These are phyloP conservation scores for Rhynchosporium graminicola DNA, from an alignment of 2,329 filamentous ascomycete genomes.

Conservation along the genomic window DNA sequence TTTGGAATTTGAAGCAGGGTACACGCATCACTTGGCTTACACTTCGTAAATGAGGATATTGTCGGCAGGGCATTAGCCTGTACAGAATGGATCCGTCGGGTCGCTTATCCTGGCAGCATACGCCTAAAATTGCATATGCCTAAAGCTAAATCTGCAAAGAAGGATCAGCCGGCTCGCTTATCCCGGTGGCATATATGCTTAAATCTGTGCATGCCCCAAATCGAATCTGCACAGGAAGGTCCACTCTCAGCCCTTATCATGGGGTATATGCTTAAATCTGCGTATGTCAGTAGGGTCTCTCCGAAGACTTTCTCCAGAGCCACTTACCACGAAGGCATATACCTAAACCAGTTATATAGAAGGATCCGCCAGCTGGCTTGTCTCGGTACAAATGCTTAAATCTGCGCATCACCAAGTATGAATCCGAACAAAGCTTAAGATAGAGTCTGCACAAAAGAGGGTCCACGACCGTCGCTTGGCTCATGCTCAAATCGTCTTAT, in stretches of 20 bases:
- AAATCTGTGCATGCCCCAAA: background rate
- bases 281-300: background rate
- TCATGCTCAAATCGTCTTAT: background rate
- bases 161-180: slow-evolving; percentile 2
- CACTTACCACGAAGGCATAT: background rate
- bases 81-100: too few species aligned
- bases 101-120: background rate
- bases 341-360: background rate
- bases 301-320: background rate
- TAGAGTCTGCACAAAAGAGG: background rate
- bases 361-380: background rate
- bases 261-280: slow-evolving; percentile 4
- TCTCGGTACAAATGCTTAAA: slow-evolving; percentile 1
- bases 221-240: background rate
- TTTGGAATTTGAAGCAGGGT: too few species aligned
- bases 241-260: background rate
- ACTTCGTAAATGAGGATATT: too few species aligned
- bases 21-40: too few species aligned
- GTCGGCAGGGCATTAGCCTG: too few species aligned
- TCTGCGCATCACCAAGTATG: background rate
- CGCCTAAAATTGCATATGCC: slow-evolving; percentile 2
- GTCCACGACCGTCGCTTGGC: background rate
- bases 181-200: background rate
- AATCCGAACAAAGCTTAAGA: background rate
- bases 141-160: background rate